These are phyloP conservation scores for Penicillium macrosclerotiorum DNA, from an alignment of 495 filamentous ascomycete genomes.

Conservation along the genomic window DNA sequence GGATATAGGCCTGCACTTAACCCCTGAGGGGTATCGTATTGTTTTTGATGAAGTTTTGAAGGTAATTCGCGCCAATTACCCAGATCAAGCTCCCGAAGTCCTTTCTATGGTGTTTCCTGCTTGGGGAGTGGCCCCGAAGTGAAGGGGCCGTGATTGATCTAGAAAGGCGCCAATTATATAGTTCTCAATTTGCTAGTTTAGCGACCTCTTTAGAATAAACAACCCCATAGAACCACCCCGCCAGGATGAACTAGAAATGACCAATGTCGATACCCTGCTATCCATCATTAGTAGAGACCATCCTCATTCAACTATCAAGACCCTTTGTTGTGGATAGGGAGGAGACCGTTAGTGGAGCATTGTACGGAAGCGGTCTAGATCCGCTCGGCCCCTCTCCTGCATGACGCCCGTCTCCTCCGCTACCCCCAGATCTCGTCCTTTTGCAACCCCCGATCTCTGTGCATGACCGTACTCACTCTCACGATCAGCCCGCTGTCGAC, in stretches of 20 bases:
- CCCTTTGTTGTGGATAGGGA: neutral
- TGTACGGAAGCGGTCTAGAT: slow-evolving; percentile 24
- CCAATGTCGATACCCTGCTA: too few species aligned
- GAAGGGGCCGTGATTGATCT: slow-evolving; percentile 29
- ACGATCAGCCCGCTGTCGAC: too few species aligned
- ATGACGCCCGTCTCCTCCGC: slow-evolving; percentile 13
- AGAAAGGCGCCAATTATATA: neutral
- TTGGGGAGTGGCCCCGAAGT: slow-evolving; percentile 52
- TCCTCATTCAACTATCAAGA: neutral
- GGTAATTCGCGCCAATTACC: slow-evolving; percentile 52
- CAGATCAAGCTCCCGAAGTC: slow-evolving; percentile 54
- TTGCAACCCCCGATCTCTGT: neutral
- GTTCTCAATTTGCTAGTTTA: neutral
- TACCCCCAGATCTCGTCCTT: slow-evolving; percentile 4
- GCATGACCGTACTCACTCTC: too few species aligned
- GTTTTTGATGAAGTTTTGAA: slow-evolving; percentile 56
- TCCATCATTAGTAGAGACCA: neutral
- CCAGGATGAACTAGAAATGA: neutral
- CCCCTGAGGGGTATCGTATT: slow-evolving; percentile 57
- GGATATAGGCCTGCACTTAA: slow-evolving; percentile 63
- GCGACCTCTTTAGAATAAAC: neutral
- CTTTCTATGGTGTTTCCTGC: slow-evolving; percentile 53
- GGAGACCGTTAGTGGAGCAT: slow-evolving; percentile 22
- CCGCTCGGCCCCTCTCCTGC: slow-evolving; percentile 18
- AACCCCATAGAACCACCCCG: neutral